Base-by-base conservation (phyloP, 2,329 filamentous ascomycete genomes). In the Fusarium sp. region DNA sequence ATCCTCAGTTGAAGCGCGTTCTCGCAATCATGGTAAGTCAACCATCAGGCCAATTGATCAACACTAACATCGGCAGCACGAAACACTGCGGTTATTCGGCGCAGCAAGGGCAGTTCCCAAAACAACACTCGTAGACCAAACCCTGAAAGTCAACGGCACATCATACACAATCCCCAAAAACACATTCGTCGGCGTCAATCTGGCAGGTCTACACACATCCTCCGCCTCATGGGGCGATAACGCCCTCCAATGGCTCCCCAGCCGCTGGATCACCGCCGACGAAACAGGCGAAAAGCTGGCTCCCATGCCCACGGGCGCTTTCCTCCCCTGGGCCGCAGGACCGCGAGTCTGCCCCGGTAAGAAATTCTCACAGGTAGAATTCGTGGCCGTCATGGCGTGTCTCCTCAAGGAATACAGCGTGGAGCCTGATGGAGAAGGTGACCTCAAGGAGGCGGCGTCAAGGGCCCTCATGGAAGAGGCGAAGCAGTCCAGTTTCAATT, bases 321-420 rank as follows among this genome's bases (percentile, higher is more conserved):
- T 73, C 19, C 37, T 75, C 11, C 66, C 66, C 12, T 75, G 73
- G 73, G 64, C 73, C 1, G 73, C 61, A 8, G 73, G 73, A 13
- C 66, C 67, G 1, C 72, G 73, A 23, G 67, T 71, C 3, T 75
- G 73, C 44, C 72, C 72, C 6, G 75, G 75, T 28, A 77, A 70
- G 49, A 76, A 76, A 64, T 77, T 77, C 44, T 77, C 75, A 2
- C 75, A 77, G 30, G 75, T 76, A 9, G 75, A 77, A 28, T 77
- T 77, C 35, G 75, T 77, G 30, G 75, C 74, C 19, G 71, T 73
- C 32, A 52, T 77, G 57, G 72, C 72, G 12, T 64, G 66, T 8
- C 56, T 77, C 12, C 40, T 74, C 19, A 71, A 71, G 53, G 63
- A 60, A 9, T 74, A 73, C 37, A 59, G 30, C 23, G 72, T 75